Evolutionary conservation across 2,329 filamentous ascomycete genomes (phyloP).

Genomic region (Beauveria brongniartii): DNA sequence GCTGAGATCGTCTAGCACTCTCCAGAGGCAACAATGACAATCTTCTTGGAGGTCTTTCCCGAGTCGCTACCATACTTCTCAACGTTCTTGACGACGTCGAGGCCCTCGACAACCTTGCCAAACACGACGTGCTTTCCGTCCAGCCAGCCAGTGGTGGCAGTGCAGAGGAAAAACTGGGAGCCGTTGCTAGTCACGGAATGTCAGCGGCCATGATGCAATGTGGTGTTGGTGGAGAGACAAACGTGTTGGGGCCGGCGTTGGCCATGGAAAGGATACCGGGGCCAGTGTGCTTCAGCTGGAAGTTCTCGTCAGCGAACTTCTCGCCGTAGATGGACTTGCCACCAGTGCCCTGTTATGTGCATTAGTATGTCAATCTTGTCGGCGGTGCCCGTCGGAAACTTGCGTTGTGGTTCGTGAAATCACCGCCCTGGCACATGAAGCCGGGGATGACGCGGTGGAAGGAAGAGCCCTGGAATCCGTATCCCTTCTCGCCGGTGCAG

Average conservation of each 20-base stretch:
- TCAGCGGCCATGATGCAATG: not conserved
- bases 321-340: constrained; percentile 18
- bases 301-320: constrained; percentile 17
- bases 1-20: not conserved
- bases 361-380: not conserved
- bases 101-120: constrained; percentile 49
- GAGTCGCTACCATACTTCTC: constrained; percentile 6
- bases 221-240: not conserved
- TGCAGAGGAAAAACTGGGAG: constrained; percentile 90
- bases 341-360: constrained; percentile 14
- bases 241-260: constrained; percentile 18
- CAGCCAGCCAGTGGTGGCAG: constrained; percentile 71
- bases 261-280: constrained; percentile 17
- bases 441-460: constrained; percentile 13
- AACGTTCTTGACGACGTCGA: constrained; percentile 11
- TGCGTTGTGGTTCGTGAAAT: constrained; percentile 12
- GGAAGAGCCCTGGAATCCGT: constrained; percentile 6
- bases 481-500: constrained; percentile 13
- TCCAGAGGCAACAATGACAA: constrained; percentile 4
- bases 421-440: constrained; percentile 14
- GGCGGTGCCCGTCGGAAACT: not conserved
- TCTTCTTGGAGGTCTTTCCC: constrained; percentile 6
- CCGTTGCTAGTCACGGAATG: constrained; percentile 61
- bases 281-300: constrained; percentile 15
- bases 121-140: constrained; percentile 70